Percentiles rank a stretch among this genome's conserved stretches.
phyloP scores from a whole-genome alignment of 805 yeast genomes.

The Cyberlindnera veronae region DNA sequence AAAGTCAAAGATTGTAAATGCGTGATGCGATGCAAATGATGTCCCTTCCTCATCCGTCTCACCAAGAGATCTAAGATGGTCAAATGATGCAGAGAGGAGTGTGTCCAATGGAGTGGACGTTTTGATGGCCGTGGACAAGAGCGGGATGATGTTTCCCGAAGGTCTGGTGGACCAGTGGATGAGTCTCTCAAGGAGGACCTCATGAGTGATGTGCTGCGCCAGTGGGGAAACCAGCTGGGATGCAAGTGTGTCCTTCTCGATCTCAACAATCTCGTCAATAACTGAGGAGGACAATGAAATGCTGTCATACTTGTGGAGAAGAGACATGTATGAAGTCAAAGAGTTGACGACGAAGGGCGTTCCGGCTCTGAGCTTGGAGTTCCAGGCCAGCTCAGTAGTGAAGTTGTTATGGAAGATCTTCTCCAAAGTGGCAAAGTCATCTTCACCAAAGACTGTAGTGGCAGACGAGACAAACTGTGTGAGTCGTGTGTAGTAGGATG shows the following conservation, averaged over 20 bases:
- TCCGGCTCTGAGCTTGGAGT: constrained; percentile 31
- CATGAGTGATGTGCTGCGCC: constrained; percentile 17
- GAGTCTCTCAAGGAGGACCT: constrained; percentile 7
- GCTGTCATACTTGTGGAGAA: constrained; percentile 21
- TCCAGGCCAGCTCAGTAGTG: constrained; percentile 26
- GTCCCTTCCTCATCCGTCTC: constrained; percentile 23
- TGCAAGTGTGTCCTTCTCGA: constrained; percentile 14
- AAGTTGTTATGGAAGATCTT: constrained; percentile 30
- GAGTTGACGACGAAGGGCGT: constrained; percentile 30
- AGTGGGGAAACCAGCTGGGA: constrained; percentile 23
- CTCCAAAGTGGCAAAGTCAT: constrained; percentile 25
- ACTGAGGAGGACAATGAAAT: constrained; percentile 4
- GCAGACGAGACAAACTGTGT: constrained; percentile 21
- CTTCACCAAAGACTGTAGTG: constrained; percentile 6
- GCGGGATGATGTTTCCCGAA: constrained; percentile 7
- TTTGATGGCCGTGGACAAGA: constrained; percentile 14
- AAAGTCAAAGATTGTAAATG: constrained; percentile 28
- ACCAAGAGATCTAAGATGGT: constrained; percentile 17
- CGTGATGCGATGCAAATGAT: constrained; percentile 20
- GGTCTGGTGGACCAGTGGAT: constrained; percentile 2
- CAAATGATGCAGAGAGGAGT: constrained; percentile 18
- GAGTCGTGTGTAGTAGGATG: constrained; percentile 41
- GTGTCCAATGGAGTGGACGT: constrained; percentile 12
- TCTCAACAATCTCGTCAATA: constrained; percentile 18
- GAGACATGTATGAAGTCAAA: constrained; percentile 29